phyloP scores from a whole-genome alignment of 495 filamentous ascomycete genomes.

The Lasiosphaeris hirsuta region DNA sequence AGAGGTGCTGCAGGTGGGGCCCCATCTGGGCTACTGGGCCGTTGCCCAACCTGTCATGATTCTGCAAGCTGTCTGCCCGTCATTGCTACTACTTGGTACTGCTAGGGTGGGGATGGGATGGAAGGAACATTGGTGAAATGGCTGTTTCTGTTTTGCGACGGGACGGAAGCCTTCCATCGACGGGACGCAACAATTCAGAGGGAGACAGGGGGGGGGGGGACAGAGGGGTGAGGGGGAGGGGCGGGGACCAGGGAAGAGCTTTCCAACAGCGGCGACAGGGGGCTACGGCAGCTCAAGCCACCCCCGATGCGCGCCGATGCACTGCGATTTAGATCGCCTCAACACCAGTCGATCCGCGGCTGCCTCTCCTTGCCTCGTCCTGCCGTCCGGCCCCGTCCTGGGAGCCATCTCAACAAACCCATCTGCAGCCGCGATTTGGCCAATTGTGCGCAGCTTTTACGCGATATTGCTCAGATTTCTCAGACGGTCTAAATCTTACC shows the following conservation, averaged over 20 bases:
- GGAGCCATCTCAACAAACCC: too few relatives aligned
- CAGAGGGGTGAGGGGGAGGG: background rate
- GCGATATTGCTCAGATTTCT: too few relatives aligned
- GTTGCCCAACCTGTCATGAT: slow-evolving; percentile 5
- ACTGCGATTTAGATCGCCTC: slow-evolving; percentile 1
- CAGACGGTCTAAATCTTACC: too few relatives aligned
- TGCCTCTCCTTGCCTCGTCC: too few relatives aligned
- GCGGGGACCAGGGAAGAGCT: background rate
- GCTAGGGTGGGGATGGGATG: background rate
- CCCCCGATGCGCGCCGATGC: background rate
- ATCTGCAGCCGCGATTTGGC: background rate
- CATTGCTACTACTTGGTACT: slow-evolving; percentile 1
- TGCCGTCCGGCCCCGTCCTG: too few relatives aligned
- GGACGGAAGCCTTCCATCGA: background rate
- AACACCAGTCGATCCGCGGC: slow-evolving; percentile 1
- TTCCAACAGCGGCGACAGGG: background rate
- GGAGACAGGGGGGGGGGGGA: background rate
- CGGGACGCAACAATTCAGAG: too few relatives aligned
- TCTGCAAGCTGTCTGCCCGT: slow-evolving; percentile 10
- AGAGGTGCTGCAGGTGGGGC: slow-evolving; percentile 7
- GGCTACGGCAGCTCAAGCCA: background rate
- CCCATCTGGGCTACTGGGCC: background rate
- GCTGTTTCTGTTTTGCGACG: background rate
- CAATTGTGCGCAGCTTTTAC: background rate
- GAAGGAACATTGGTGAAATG: background rate